phyloP scores from a whole-genome alignment of 768 basidiomycete species.

The Kwoniella heveanensis region DNA sequence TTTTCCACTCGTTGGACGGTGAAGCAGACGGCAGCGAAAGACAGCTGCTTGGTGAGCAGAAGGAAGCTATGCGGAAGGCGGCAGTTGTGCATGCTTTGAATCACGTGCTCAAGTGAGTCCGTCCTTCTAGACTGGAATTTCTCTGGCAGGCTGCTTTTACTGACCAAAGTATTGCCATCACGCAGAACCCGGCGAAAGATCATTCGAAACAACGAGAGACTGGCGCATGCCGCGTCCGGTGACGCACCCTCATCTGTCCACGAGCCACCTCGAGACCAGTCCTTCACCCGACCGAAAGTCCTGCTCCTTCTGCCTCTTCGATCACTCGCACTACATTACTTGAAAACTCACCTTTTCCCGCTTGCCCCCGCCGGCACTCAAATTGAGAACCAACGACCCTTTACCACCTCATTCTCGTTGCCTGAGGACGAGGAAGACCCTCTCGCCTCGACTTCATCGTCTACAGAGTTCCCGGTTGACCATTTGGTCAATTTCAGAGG shows the following conservation, averaged over 20 bases:
- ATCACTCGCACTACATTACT: constrained; percentile 79
- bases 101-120: constrained; percentile 83
- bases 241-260: constrained; percentile 65
- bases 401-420: constrained; percentile 77
- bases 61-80: constrained; percentile 67
- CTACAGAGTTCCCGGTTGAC: constrained; percentile 76
- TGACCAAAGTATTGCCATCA: constrained; percentile 1
- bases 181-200: constrained; percentile 85
- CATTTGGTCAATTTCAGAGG: constrained; percentile 93
- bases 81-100: constrained; percentile 79
- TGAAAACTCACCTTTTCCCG: constrained; percentile 73
- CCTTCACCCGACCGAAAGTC: constrained; percentile 92
- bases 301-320: constrained; percentile 93
- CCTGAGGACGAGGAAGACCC: constrained; percentile 74
- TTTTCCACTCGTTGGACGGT: constrained; percentile 67
- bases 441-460: constrained; percentile 60
- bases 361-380: constrained; percentile 71
- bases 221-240: constrained; percentile 64
- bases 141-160: too few species aligned
- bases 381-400: constrained; percentile 84
- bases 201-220: constrained; percentile 89
- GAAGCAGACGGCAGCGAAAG: constrained; percentile 58
- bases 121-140: too few species aligned
- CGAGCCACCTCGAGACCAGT: constrained; percentile 79
- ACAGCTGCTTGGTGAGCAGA: constrained; percentile 56